phyloP scores from a whole-genome alignment of 2,329 filamentous ascomycete genomes.

The Acrodontium crateriforme region DNA sequence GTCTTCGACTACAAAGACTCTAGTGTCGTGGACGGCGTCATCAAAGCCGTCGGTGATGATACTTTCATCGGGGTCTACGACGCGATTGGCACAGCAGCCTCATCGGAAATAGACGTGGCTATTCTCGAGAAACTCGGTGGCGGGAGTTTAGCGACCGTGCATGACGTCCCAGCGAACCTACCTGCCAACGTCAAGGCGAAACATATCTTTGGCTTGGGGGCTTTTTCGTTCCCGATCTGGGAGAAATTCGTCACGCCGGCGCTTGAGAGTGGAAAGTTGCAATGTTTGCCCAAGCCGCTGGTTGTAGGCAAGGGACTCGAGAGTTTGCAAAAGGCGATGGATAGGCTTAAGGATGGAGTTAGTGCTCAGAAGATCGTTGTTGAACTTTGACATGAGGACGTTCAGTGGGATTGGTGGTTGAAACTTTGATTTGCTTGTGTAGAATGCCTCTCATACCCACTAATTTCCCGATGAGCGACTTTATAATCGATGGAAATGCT shows the following conservation, averaged over 20 bases:
- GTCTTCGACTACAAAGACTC: slow-evolving; percentile 19
- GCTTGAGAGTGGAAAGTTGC: slow-evolving; percentile 13
- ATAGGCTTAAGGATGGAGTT: slow-evolving; percentile 7
- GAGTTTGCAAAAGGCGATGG: slow-evolving; percentile 9
- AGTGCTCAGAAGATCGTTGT: slow-evolving; percentile 13
- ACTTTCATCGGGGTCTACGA: slow-evolving; percentile 26
- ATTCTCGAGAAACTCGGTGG: slow-evolving; percentile 7
- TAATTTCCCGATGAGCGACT: no score
- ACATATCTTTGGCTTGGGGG: slow-evolving; percentile 4
- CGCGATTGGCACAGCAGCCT: slow-evolving; percentile 2
- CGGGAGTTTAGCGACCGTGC: slow-evolving; percentile 3
- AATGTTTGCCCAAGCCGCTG: slow-evolving; percentile 14
- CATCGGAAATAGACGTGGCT: slow-evolving; percentile 2
- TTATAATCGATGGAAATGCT: no score
- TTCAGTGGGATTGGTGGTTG: slow-evolving; percentile 8
- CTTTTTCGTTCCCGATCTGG: slow-evolving; percentile 3
- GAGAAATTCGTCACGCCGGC: slow-evolving; percentile 9
- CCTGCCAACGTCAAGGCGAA: slow-evolving; percentile 6
- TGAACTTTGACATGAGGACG: neutral
- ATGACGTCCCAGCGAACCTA: slow-evolving; percentile 4
- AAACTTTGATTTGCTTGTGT: no score
- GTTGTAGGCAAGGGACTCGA: slow-evolving; percentile 13
- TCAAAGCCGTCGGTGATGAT: slow-evolving; percentile 21
- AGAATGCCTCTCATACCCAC: no score
- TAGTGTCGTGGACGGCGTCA: slow-evolving; percentile 21